Conservation (phyloP, 345 rosid genomes). For the Populus simonii region DNA sequence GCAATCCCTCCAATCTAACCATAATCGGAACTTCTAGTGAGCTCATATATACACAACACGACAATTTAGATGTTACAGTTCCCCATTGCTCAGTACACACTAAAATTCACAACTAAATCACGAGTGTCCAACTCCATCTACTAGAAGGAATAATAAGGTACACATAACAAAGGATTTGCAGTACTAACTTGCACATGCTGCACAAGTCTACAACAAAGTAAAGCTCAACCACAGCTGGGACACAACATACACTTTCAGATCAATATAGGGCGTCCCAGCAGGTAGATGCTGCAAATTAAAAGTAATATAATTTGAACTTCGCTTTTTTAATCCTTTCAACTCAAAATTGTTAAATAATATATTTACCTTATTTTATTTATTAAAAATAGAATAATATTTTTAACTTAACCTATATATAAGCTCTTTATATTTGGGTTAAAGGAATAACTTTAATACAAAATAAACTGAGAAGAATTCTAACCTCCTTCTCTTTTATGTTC, state of each 20-base stretch:
- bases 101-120: not conserved
- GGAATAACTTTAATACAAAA: no score
- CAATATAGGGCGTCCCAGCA: not conserved
- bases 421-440: no score
- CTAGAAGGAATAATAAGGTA: not conserved
- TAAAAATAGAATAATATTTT: no score
- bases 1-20: not conserved
- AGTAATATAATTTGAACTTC: not conserved
- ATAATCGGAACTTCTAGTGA: not conserved
- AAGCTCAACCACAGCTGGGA: not conserved
- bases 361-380: no score
- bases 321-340: not conserved
- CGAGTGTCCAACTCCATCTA: no score
- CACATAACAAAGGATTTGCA: not conserved
- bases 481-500: no score
- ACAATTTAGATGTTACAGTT: not conserved
- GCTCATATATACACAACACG: not conserved
- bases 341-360: not conserved
- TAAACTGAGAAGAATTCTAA: no score
- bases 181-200: not conserved
- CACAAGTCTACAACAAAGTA: not conserved
- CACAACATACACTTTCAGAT: not conserved
- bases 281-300: not conserved
- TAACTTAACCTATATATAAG: no score
- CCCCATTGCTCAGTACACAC: not conserved